These are phyloP conservation scores for Neurospora pannonica DNA, from an alignment of 495 filamentous ascomycete genomes.

Conservation along the genomic window DNA sequence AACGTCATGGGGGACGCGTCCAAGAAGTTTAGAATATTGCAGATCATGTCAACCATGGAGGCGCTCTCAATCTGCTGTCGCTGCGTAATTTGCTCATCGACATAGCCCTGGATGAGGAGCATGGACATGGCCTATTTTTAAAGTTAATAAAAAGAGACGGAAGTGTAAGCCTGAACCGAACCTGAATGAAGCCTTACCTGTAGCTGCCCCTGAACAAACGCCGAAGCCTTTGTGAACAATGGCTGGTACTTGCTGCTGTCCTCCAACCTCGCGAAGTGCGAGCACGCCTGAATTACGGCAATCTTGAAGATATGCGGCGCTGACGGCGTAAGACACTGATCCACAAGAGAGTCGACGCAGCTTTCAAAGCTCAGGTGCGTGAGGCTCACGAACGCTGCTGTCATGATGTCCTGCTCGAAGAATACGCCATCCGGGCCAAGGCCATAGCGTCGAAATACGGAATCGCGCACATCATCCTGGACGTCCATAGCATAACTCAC, in stretches of 20 bases:
- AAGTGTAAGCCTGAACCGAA: background rate
- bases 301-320: constrained; percentile 52
- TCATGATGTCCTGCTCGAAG: constrained; percentile 52
- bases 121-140: constrained; percentile 26
- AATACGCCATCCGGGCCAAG: constrained; percentile 32
- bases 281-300: constrained; percentile 47
- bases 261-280: constrained; percentile 42
- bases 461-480: constrained; percentile 54
- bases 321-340: constrained; percentile 42
- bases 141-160: constrained; percentile 9
- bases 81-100: constrained; percentile 28
- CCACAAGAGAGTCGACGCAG: constrained; percentile 42
- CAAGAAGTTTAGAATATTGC: constrained; percentile 43
- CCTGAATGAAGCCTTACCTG: constrained; percentile 28
- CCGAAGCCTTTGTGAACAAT: constrained; percentile 43
- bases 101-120: constrained; percentile 32
- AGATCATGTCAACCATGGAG: constrained; percentile 33
- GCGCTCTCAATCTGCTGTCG: constrained; percentile 30
- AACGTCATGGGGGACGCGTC: constrained; percentile 42
- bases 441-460: constrained; percentile 46
- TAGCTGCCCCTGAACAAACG: constrained; percentile 45
- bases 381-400: constrained; percentile 55
- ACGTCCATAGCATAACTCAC: constrained; percentile 57
- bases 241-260: constrained; percentile 40
- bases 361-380: constrained; percentile 47